Conservation (phyloP, 2,329 filamentous ascomycete species). For the Dendryphion nanum region DNA sequence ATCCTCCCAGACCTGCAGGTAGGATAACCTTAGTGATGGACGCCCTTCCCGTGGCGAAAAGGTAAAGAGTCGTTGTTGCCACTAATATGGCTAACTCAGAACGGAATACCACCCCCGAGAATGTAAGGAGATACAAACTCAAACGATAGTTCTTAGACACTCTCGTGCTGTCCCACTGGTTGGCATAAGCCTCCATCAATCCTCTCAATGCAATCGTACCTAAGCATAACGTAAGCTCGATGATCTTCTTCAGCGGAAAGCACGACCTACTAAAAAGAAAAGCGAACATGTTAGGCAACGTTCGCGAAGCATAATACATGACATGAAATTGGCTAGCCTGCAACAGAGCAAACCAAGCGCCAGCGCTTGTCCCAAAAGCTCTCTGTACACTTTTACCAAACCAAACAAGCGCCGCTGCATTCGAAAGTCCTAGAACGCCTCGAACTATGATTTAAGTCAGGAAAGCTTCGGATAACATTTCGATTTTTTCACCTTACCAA, state of each 20-base stretch:
- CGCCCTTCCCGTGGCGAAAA: conserved; percentile 58
- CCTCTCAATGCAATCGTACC: conserved; percentile 64
- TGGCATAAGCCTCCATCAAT: conserved; percentile 49
- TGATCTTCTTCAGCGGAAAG: too few relatives aligned
- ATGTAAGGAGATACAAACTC: conserved; percentile 71
- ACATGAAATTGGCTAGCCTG: conserved; percentile 88
- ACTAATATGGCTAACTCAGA: conserved; percentile 85
- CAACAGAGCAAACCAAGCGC: conserved; percentile 76
- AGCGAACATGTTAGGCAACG: conserved; percentile 94
- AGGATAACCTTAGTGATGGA: conserved; percentile 60
- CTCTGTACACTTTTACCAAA: conserved; percentile 64
- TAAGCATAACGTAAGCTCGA: too few relatives aligned
- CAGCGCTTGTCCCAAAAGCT: conserved; percentile 67
- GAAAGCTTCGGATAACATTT: neutral
- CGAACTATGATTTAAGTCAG: conserved; percentile 54
- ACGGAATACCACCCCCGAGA: conserved; percentile 82
- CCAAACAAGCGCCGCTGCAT: conserved; percentile 65
- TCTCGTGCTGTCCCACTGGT: conserved; percentile 32
- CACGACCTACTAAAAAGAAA: conserved; percentile 75
- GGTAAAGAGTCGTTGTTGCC: conserved; percentile 62
- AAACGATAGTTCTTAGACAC: conserved; percentile 56
- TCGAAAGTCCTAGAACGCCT: conserved; percentile 73
- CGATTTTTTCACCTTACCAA: conserved; percentile 44
- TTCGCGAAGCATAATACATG: conserved; percentile 87
- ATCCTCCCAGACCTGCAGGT: conserved; percentile 63